Conservation (phyloP, 805 yeast species). For the Candida tallmaniae region DNA sequence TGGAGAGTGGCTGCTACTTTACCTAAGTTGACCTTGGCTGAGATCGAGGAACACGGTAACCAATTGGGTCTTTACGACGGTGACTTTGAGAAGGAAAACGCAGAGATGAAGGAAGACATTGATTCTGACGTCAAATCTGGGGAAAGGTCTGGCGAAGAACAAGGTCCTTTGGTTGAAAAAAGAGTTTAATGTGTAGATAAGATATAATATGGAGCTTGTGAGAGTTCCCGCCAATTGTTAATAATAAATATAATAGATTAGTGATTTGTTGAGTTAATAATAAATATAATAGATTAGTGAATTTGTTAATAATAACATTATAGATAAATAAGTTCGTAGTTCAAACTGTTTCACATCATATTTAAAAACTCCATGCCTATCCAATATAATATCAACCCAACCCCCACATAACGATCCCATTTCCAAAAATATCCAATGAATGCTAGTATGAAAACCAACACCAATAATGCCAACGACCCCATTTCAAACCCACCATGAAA, state of each 20-base stretch:
- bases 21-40: constrained; percentile 54
- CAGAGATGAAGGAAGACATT: constrained; percentile 26
- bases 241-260: too few species aligned
- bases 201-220: too few species aligned
- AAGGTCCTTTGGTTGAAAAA: constrained; percentile 7
- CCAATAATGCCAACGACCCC: background rate
- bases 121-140: constrained; percentile 9
- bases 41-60: constrained; percentile 57
- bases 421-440: constrained; percentile 18
- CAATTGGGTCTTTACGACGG: constrained; percentile 52
- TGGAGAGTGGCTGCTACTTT: constrained; percentile 60
- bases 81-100: constrained; percentile 35
- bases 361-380: constrained; percentile 17
- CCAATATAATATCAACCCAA: constrained; percentile 17
- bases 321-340: too few species aligned
- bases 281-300: too few species aligned
- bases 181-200: constrained; percentile 6
- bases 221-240: too few species aligned
- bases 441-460: background rate
- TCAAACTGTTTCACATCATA: background rate
- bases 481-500: background rate
- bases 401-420: constrained; percentile 28
- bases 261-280: too few species aligned
- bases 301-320: too few species aligned
- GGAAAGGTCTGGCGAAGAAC: constrained; percentile 3